Conservation (phyloP, 1,284 basidiomycete genomes). For the Trichosporon ovoides region DNA sequence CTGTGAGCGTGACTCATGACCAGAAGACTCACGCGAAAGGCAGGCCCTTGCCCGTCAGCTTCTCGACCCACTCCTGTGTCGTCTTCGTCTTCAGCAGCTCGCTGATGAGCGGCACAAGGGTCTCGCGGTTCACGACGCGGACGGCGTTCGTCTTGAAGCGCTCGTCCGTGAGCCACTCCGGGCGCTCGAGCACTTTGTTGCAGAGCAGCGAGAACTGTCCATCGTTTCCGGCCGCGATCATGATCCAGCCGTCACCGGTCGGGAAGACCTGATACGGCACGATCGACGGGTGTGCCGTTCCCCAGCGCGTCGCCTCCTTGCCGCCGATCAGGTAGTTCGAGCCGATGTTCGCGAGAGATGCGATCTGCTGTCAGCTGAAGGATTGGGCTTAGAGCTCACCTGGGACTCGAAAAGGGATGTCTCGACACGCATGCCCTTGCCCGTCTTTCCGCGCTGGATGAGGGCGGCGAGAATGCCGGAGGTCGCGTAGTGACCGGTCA, state of each 20-base stretch:
- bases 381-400: conserved; percentile 48
- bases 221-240: conserved; percentile 91
- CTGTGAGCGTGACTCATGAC: neutral
- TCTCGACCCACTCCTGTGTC: conserved; percentile 66
- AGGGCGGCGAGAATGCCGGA: conserved; percentile 89
- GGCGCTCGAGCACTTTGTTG: conserved; percentile 34
- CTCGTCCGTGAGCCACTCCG: conserved; percentile 44
- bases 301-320: conserved; percentile 75
- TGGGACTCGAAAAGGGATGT: conserved; percentile 82
- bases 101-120: conserved; percentile 66
- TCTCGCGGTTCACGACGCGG: conserved; percentile 70
- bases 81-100: conserved; percentile 58
- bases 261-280: conserved; percentile 90
- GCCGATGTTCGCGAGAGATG: conserved; percentile 86
- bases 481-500: conserved; percentile 75
- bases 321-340: conserved; percentile 88
- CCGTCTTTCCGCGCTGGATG: conserved; percentile 73
- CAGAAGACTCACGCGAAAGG: conserved; percentile 57
- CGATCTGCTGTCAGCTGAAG: conserved; percentile 58
- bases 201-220: conserved; percentile 60
- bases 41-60: conserved; percentile 69
- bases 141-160: conserved; percentile 67
- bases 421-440: conserved; percentile 84
- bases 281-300: conserved; percentile 82
- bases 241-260: conserved; percentile 80